Percentiles rank a stretch among this genome's conserved stretches.
Evolutionary conservation across 148 eudicot species (phyloP).

Genomic region (Rhododendron mucronatum): DNA sequence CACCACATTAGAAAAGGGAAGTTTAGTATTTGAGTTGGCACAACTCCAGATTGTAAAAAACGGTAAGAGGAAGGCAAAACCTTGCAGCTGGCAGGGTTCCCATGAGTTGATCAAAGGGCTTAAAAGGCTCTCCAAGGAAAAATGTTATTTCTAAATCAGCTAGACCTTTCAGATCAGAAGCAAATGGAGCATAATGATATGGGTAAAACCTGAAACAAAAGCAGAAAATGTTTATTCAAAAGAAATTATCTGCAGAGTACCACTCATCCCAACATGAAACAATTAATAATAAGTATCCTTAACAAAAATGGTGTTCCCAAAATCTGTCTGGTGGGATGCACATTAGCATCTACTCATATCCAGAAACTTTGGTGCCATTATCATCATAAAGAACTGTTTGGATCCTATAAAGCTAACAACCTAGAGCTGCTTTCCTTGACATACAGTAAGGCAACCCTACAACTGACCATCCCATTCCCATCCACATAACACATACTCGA

Average conservation of each 20-base stretch:
- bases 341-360: not conserved
- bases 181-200: constrained; percentile 99
- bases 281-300: not conserved
- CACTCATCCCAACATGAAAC: not conserved
- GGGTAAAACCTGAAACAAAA: constrained; percentile 79
- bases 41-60: not conserved
- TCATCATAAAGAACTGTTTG: not conserved
- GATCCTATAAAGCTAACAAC: not conserved
- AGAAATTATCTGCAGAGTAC: not conserved
- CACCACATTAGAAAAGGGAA: not conserved
- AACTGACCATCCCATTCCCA: not conserved
- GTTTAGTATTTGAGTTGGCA: not conserved
- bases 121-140: constrained; percentile 95
- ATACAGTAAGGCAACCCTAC: not conserved
- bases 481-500: not conserved
- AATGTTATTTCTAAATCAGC: constrained; percentile 89
- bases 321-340: not conserved
- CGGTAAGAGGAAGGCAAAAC: constrained; percentile 21
- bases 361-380: not conserved
- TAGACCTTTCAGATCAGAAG: constrained; percentile 88
- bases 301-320: not conserved
- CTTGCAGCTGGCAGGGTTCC: constrained; percentile 97
- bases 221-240: not conserved
- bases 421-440: not conserved
- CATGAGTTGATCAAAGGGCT: constrained; percentile 97